phyloP scores from a whole-genome alignment of 2,329 filamentous ascomycete genomes.

The Cladosporium sp. region DNA sequence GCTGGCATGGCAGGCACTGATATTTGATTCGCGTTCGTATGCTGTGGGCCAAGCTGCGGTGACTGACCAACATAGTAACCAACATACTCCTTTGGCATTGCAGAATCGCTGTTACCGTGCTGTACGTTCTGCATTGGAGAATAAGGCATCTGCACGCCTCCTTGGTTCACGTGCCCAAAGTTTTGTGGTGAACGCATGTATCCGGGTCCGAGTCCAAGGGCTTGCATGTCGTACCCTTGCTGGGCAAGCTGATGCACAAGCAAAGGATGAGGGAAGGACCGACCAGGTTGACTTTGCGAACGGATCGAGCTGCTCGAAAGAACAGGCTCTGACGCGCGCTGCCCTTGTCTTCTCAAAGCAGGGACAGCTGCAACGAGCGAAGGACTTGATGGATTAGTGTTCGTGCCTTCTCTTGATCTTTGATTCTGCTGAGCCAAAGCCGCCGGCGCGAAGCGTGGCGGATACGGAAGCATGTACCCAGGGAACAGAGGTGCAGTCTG shows the following conservation, averaged over 20 bases:
- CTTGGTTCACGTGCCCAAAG: constrained; percentile 17
- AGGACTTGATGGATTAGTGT: constrained; percentile 47
- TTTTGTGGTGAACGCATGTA: constrained; percentile 27
- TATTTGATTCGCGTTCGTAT: constrained; percentile 25
- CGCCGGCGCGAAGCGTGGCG: constrained; percentile 38
- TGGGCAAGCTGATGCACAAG: constrained; percentile 34
- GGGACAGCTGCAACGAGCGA: constrained; percentile 42
- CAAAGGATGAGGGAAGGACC: constrained; percentile 38
- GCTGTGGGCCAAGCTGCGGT: constrained; percentile 34
- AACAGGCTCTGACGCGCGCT: constrained; percentile 42
- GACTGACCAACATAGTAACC: constrained; percentile 48
- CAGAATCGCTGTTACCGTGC: constrained; percentile 26
- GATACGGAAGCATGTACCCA: constrained; percentile 41
- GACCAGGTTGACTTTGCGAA: constrained; percentile 49
- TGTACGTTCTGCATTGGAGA: constrained; percentile 17
- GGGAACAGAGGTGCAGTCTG: constrained; percentile 36
- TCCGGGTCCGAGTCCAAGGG: constrained; percentile 22
- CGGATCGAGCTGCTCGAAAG: constrained; percentile 37
- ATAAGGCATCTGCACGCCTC: constrained; percentile 22
- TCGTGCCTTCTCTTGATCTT: constrained; percentile 40
- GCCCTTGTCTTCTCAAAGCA: constrained; percentile 38
- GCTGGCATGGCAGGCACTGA: constrained; percentile 30
- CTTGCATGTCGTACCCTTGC: constrained; percentile 36
- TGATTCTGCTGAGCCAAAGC: constrained; percentile 34
- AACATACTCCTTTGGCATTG: constrained; percentile 47